Conservation (phyloP, 192 early-diverging fungal species). For the Polychytrium aggregatum region DNA sequence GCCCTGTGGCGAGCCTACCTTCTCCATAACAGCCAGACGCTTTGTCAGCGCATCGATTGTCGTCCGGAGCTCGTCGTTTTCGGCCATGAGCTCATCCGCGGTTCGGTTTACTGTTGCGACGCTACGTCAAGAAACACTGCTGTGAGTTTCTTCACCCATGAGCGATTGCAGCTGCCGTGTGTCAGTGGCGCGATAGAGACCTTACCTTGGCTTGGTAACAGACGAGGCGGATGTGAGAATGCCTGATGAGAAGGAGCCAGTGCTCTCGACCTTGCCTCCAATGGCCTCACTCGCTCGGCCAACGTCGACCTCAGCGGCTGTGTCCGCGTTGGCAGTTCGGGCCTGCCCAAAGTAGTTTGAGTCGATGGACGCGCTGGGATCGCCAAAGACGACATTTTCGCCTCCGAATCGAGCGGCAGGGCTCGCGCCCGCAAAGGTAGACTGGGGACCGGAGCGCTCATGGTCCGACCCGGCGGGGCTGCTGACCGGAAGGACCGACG, state of each 20-base stretch:
- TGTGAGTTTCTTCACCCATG: neutral
- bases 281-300: no score
- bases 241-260: no score
- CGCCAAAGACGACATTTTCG: conserved; percentile 12
- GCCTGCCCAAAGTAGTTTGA: conserved; percentile 13
- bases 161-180: neutral
- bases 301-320: no score
- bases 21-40: conserved; percentile 40
- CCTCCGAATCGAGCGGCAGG: no score
- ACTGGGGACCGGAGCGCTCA: no score
- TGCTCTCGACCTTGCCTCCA: no score
- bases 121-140: neutral
- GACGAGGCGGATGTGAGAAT: no score
- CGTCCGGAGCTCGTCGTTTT: conserved; percentile 53
- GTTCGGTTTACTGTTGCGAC: no score
- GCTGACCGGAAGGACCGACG: no score
- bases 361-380: conserved; percentile 5
- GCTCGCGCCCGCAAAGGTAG: no score
- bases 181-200: neutral
- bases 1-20: conserved; percentile 26
- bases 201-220: neutral
- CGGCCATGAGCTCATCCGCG: conserved; percentile 50
- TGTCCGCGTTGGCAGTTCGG: no score
- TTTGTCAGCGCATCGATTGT: conserved; percentile 48
- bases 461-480: no score